Evolutionary conservation across 2,329 filamentous ascomycete genomes (phyloP).

Genomic region (Cladorrhinum sp.): DNA sequence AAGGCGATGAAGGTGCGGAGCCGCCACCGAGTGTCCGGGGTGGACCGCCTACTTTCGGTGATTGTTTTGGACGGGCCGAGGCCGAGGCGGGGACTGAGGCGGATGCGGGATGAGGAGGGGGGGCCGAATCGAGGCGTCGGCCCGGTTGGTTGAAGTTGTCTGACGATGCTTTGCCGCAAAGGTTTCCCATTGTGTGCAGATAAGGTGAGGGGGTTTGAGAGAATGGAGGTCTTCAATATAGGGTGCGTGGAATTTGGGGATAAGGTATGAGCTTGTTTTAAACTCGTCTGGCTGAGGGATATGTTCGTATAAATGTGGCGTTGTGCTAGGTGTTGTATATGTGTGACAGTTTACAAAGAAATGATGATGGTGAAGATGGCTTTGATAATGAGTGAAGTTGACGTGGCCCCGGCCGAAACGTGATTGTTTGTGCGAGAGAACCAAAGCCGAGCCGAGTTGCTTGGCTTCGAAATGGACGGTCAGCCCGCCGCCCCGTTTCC

Average conservation of each 20-base stretch:
- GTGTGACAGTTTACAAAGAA: not conserved
- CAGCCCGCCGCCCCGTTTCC: not conserved
- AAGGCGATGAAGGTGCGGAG: slow-evolving; percentile 24
- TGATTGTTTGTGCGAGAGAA: not conserved
- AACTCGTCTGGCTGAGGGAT: not conserved
- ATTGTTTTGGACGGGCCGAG: slow-evolving; percentile 35
- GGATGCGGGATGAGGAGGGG: slow-evolving; percentile 45
- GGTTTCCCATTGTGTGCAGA: slow-evolving; percentile 80
- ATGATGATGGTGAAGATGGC: not conserved
- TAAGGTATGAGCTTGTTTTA: not conserved
- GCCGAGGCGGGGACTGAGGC: slow-evolving; percentile 47
- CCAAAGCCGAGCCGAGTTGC: not conserved
- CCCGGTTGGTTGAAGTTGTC: slow-evolving; percentile 71
- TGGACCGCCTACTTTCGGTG: slow-evolving; percentile 48
- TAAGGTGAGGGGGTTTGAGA: not conserved
- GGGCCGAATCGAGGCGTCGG: slow-evolving; percentile 63
- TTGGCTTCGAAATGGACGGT: not conserved
- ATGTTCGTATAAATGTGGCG: not conserved
- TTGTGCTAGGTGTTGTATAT: not conserved
- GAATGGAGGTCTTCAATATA: not conserved
- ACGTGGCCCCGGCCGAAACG: not conserved
- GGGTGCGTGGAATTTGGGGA: not conserved
- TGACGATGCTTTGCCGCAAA: slow-evolving; percentile 71
- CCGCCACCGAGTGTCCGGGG: slow-evolving; percentile 59
- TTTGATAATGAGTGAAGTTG: not conserved